A percentile compares a stretch with the other conserved stretches of the same genome.
Conservation (phyloP, 208 protist genomes). For the Spongospora subterranea region DNA sequence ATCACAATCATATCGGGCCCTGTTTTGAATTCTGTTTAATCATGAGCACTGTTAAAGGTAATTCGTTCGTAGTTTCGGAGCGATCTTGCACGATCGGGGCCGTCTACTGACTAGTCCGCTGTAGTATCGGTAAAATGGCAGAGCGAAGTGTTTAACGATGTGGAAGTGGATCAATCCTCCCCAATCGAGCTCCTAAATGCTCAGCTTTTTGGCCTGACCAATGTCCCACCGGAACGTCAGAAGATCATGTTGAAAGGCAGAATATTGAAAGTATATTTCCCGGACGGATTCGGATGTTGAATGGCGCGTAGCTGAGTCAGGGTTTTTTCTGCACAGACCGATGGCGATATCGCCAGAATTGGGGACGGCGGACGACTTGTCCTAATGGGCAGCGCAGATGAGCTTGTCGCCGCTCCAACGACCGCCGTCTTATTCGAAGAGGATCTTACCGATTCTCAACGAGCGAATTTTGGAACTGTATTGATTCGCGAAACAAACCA, state of each 20-base stretch:
- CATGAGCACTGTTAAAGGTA: no score
- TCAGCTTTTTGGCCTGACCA: conserved; percentile 61
- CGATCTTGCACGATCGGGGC: no score
- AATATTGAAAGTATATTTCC: conserved; percentile 51
- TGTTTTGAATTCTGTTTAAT: no score
- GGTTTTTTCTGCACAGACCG: conserved; percentile 13
- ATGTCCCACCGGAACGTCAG: conserved; percentile 59
- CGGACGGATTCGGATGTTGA: neutral
- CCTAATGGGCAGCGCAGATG: conserved; percentile 59
- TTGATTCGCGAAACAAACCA: neutral
- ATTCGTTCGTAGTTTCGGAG: no score
- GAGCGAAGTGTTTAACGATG: conserved; percentile 30
- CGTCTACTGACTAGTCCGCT: no score
- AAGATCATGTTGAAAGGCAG: conserved; percentile 49
- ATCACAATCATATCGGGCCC: no score
- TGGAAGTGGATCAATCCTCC: conserved; percentile 1
- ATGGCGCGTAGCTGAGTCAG: neutral
- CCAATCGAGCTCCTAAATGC: conserved; percentile 47
- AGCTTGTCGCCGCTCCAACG: conserved; percentile 47
- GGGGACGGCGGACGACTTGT: conserved; percentile 47
- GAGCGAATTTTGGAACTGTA: conserved; percentile 56
- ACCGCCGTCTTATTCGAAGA: conserved; percentile 57
- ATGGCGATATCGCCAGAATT: conserved; percentile 55
- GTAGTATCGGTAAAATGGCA: conserved; percentile 32
- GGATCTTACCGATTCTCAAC: conserved; percentile 58